Conservation (phyloP, 805 yeast species). For the Yamadazyma sp. region DNA sequence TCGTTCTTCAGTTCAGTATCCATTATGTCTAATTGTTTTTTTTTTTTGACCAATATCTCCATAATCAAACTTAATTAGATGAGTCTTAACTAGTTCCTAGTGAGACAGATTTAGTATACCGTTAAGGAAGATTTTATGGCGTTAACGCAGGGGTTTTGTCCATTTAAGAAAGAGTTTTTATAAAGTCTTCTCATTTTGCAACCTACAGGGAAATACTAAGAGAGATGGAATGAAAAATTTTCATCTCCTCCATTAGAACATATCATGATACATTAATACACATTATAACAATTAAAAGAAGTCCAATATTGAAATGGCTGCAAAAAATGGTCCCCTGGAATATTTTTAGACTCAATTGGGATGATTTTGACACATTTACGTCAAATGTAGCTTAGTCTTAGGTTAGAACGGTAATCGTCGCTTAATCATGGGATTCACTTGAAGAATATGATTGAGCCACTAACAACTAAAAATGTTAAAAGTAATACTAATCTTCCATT, state of each 20-base stretch:
- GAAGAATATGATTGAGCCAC: constrained; percentile 2
- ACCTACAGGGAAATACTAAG: constrained; percentile 4
- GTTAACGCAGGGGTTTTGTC: no score
- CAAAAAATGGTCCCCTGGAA: no score
- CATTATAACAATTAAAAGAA: no score
- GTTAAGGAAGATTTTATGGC: not conserved
- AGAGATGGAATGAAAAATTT: constrained; percentile 2
- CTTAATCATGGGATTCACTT: constrained; percentile 13
- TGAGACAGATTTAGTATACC: not conserved
- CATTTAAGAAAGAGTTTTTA: no score
- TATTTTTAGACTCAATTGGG: no score
- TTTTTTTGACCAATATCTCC: no score
- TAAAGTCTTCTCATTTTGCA: constrained; percentile 3
- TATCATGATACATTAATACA: no score
- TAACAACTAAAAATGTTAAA: constrained; percentile 13
- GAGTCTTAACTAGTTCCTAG: not conserved
- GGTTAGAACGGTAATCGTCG: constrained; percentile 11
- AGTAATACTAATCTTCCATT: constrained; percentile 27
- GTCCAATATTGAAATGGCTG: no score
- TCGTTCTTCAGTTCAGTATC: constrained; percentile 1
- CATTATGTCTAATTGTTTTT: not conserved
- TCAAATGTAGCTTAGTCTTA: constrained; percentile 2
- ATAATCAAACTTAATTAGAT: no score
- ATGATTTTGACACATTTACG: no score
- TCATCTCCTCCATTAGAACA: no score